Percentiles rank a stretch among this genome's conserved stretches.
phyloP scores from a whole-genome alignment of 2,329 filamentous ascomycete genomes.

The Meredithiella fracta region DNA sequence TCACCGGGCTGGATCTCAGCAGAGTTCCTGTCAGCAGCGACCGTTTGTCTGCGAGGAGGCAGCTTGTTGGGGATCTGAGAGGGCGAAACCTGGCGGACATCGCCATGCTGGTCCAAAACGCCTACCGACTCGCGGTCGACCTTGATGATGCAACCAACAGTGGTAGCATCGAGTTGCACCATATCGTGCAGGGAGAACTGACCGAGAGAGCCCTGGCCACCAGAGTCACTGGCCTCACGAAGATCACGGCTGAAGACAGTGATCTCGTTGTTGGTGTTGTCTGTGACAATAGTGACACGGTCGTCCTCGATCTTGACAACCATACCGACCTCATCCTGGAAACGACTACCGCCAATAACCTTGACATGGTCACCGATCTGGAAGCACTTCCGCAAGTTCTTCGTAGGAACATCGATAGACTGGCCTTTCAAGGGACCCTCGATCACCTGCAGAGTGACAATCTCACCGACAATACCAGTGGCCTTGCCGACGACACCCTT shows the following conservation, averaged over 20 bases:
- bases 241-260: constrained; percentile 97
- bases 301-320: constrained; percentile 89
- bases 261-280: constrained; percentile 83
- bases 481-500: constrained; percentile 78
- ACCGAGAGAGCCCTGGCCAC: constrained; percentile 66
- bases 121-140: constrained; percentile 85
- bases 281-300: constrained; percentile 78
- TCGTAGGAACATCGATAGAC: constrained; percentile 80
- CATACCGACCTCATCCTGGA: constrained; percentile 89
- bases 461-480: constrained; percentile 73
- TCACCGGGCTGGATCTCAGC: constrained; percentile 86
- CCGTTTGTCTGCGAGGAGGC: constrained; percentile 63
- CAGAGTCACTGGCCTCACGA: constrained; percentile 80
- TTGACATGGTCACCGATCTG: constrained; percentile 92
- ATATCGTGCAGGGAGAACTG: constrained; percentile 87
- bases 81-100: constrained; percentile 65
- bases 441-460: constrained; percentile 73
- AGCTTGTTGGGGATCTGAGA: constrained; percentile 87
- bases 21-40: constrained; percentile 83
- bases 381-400: constrained; percentile 85
- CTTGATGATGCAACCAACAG: constrained; percentile 84
- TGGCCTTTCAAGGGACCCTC: constrained; percentile 71
- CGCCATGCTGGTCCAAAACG: constrained; percentile 79
- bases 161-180: constrained; percentile 82
- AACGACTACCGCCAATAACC: constrained; percentile 89